Evolutionary conservation across 2,329 filamentous ascomycete genomes (phyloP).

Genomic region (Alternaria triticina): DNA sequence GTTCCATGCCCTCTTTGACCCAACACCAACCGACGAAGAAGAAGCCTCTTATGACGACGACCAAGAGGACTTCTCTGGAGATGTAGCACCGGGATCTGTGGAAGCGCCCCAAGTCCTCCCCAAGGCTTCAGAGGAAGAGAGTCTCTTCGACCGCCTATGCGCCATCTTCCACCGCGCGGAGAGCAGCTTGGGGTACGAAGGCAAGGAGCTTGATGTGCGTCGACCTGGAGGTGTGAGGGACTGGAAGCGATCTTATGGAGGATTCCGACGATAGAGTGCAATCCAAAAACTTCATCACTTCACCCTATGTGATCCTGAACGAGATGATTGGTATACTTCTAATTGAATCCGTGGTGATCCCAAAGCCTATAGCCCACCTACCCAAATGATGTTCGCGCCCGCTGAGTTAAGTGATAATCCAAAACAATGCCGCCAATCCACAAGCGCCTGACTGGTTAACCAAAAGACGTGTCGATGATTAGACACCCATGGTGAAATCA

Average conservation of each 20-base stretch:
- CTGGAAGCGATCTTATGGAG: conserved; percentile 31
- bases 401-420: conserved; percentile 2
- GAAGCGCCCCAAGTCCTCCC: conserved; percentile 44
- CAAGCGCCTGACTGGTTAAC: not conserved
- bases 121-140: conserved; percentile 20
- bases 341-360: not conserved
- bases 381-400: conserved; percentile 1
- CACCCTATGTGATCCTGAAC: not conserved
- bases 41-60: conserved; percentile 9
- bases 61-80: conserved; percentile 39
- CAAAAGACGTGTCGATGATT: conserved; percentile 32
- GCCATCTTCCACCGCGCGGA: conserved; percentile 30
- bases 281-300: not conserved
- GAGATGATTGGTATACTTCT: not conserved
- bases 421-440: conserved; percentile 8
- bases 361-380: not conserved
- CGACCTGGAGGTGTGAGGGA: conserved; percentile 41
- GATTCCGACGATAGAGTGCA: conserved; percentile 14
- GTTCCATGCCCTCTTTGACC: conserved; percentile 29
- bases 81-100: conserved; percentile 44
- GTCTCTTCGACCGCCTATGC: conserved; percentile 30
- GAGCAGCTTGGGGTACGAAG: conserved; percentile 40
- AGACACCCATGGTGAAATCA: conserved; percentile 96
- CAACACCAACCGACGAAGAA: conserved; percentile 24
- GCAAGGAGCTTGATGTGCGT: conserved; percentile 42